phyloP scores from a whole-genome alignment of 2,329 filamentous ascomycete genomes.

The Aspergillus udagawae region DNA sequence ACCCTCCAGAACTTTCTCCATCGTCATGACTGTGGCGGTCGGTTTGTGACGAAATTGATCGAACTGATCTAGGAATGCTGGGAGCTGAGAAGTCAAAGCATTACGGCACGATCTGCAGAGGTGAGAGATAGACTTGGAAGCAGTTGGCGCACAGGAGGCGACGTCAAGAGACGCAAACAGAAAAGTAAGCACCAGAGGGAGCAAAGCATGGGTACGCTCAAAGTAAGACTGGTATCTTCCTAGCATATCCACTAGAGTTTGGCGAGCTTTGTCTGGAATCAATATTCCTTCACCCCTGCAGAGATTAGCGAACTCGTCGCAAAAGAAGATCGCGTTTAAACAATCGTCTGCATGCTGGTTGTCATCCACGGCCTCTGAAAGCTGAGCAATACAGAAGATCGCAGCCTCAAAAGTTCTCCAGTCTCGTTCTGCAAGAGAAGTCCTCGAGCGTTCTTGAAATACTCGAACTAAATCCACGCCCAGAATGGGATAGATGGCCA shows the following conservation, averaged over 20 bases:
- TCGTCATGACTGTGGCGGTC: slow-evolving; percentile 33
- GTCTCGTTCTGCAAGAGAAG: slow-evolving; percentile 29
- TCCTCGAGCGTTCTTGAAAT: slow-evolving; percentile 36
- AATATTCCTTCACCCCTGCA: slow-evolving; percentile 27
- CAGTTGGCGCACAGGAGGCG: slow-evolving; percentile 37
- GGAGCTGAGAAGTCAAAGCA: slow-evolving; percentile 38
- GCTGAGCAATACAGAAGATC: slow-evolving; percentile 41
- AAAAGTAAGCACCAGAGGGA: slow-evolving; percentile 41
- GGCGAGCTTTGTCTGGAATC: slow-evolving; percentile 36
- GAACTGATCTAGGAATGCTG: slow-evolving; percentile 41
- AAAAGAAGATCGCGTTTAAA: slow-evolving; percentile 40
- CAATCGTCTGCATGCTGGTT: slow-evolving; percentile 40
- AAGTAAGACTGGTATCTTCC: slow-evolving; percentile 43
- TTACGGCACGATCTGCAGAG: slow-evolving; percentile 43
- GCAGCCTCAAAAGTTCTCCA: slow-evolving; percentile 44
- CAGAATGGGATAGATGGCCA: slow-evolving; percentile 41
- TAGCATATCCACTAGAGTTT: slow-evolving; percentile 42
- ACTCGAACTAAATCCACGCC: slow-evolving; percentile 40
- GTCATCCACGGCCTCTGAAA: slow-evolving; percentile 44
- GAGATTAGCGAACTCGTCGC: slow-evolving; percentile 30
- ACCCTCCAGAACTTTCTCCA: slow-evolving; percentile 42
- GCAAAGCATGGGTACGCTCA: slow-evolving; percentile 38
- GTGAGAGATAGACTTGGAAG: slow-evolving; percentile 41
- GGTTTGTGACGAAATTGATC: slow-evolving; percentile 36
- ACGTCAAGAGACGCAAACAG: slow-evolving; percentile 43